Percentiles rank a stretch among this genome's conserved stretches.
Conservation (phyloP, 139 green algal species). For the Dunaliella sp. region DNA sequence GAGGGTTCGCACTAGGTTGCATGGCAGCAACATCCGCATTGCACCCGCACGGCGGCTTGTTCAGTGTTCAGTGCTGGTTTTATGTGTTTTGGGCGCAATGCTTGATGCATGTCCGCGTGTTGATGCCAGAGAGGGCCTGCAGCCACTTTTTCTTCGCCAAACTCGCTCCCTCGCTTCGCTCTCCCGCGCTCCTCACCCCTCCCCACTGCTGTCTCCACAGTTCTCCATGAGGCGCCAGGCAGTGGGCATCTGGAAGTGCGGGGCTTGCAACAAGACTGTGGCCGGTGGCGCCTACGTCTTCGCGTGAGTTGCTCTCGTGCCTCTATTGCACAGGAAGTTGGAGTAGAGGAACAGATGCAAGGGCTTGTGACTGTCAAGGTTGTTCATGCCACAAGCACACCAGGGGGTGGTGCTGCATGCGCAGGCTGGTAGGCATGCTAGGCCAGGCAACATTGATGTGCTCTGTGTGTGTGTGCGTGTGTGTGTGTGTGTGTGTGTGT, state of each 20-base stretch:
- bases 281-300: conserved; percentile 94
- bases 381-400: background rate
- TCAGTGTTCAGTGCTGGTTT: too few relatives aligned
- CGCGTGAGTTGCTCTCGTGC: conserved; percentile 65
- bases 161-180: too few relatives aligned
- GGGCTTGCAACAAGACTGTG: conserved; percentile 87
- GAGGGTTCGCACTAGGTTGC: background rate
- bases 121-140: too few relatives aligned
- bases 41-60: too few relatives aligned
- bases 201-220: conserved; percentile 56
- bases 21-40: too few relatives aligned
- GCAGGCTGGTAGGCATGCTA: background rate
- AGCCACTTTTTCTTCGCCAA: too few relatives aligned
- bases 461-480: too few relatives aligned
- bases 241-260: conserved; percentile 98
- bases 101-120: background rate
- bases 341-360: background rate
- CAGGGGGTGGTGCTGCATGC: too few relatives aligned
- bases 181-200: background rate
- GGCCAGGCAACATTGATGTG: too few relatives aligned
- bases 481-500: too few relatives aligned
- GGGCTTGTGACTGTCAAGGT: background rate
- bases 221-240: conserved; percentile 86
- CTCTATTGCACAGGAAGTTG: background rate
- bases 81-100: background rate